These are phyloP conservation scores for Xylariales sp. DNA, from an alignment of 2,329 filamentous ascomycete genomes.

Conservation along the genomic window DNA sequence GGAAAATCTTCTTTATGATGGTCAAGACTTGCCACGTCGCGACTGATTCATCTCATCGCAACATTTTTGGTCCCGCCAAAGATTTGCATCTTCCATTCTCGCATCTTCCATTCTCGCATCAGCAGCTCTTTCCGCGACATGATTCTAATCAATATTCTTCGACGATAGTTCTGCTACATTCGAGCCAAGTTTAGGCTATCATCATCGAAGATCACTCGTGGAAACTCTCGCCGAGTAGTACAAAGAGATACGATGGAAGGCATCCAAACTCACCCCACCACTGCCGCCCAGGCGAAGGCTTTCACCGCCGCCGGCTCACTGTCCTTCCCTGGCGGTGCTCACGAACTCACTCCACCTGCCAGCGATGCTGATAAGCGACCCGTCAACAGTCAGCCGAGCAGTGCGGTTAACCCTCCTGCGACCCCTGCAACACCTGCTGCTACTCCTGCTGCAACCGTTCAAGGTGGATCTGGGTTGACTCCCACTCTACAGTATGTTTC, in stretches of 20 bases:
- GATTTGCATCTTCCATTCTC: too few species aligned
- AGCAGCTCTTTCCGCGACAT: too few species aligned
- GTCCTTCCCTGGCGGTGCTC: conserved; percentile 81
- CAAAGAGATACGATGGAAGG: conserved; percentile 26
- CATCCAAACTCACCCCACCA: conserved; percentile 68
- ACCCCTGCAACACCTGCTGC: conserved; percentile 87
- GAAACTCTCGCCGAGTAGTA: too few species aligned
- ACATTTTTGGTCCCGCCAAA: too few species aligned
- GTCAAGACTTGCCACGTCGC: too few species aligned
- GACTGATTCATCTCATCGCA: too few species aligned
- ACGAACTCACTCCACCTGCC: conserved; percentile 76
- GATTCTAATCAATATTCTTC: too few species aligned
- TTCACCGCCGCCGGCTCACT: conserved; percentile 91
- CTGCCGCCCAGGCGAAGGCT: conserved; percentile 87
- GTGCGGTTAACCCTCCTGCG: conserved; percentile 69
- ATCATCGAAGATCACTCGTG: too few species aligned
- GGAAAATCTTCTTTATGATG: too few species aligned
- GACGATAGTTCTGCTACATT: too few species aligned
- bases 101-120: too few species aligned
- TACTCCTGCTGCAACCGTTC: conserved; percentile 71
- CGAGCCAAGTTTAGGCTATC: too few species aligned
- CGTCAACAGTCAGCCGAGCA: conserved; percentile 47
- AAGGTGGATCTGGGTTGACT: conserved; percentile 83
- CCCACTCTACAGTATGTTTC: conserved; percentile 95
- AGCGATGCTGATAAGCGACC: conserved; percentile 61